phyloP scores from a whole-genome alignment of 169 alveolate genomes.

The Plasmodium fragile region DNA sequence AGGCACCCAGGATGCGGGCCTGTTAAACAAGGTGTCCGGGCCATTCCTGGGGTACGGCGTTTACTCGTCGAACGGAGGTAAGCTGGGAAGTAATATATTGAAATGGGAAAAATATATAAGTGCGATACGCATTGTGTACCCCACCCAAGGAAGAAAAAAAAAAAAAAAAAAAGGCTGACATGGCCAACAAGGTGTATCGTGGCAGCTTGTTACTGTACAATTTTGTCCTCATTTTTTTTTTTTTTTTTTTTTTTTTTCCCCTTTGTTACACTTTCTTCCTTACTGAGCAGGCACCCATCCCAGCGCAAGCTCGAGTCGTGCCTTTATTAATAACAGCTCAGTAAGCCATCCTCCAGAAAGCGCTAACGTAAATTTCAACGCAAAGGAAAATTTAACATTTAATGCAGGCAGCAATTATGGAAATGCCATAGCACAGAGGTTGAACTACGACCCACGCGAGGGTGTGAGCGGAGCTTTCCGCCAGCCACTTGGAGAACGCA shows the following conservation, averaged over 20 bases:
- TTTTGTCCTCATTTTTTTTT: background rate
- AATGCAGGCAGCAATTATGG: background rate
- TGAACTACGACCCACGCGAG: background rate
- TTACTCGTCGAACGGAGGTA: background rate
- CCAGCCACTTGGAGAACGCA: background rate
- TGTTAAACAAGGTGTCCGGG: background rate
- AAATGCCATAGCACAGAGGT: background rate
- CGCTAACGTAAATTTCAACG: conserved; percentile 4
- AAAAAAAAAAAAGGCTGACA: background rate
- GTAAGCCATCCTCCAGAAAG: conserved; percentile 13
- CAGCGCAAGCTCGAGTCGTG: conserved; percentile 12
- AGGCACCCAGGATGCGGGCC: background rate
- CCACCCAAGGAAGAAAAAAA: background rate
- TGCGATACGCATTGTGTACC: background rate
- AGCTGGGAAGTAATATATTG: background rate
- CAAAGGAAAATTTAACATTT: background rate
- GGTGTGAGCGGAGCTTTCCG: background rate
- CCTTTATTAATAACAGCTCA: background rate
- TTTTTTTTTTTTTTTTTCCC: background rate
- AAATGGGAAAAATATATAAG: background rate
- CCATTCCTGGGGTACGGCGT: background rate
- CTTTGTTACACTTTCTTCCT: background rate
- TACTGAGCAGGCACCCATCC: conserved; percentile 30
- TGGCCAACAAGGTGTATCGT: background rate
- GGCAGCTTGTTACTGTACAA: background rate